Base-by-base conservation (phyloP, 2,329 filamentous ascomycete species). In the Neoascochyta sp. region DNA sequence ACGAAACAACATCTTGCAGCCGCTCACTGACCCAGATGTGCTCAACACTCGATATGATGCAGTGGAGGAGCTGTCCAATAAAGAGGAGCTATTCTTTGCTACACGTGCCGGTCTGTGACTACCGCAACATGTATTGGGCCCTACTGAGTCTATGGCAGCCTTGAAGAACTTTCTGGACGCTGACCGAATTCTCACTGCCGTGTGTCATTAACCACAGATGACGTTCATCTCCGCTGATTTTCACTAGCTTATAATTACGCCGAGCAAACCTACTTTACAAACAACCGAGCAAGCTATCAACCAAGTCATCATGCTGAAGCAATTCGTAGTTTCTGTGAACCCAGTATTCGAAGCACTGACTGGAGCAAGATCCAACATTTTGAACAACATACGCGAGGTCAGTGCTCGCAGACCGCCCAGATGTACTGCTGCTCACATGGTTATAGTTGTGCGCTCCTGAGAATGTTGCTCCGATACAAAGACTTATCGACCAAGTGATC, bases 1-100 rank as follows among this genome's bases (percentile, higher is more conserved):
- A 15, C 76, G 87, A 33, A 88, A 81, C 57, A 95, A 85, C 44
- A 81, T 98, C 17, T 66, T 96, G 2, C 92, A 98, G 52, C 92
- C 92, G 4, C 83, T 86, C 0, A 95, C 86, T 0, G 75, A 82
- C 31, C 63, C 74, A 3, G 68, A 73, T 3, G 82, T 85, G 9
- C 74, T 98, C 10, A 67, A 66, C 1, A 78, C 75, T 17, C 78
- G 92, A 3, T 90, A 88, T 42, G 83, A 92, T 51, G 87, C 89
- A 0, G 67, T 98, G 0, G 80, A 87, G 36, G 90, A 96, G 59
- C 64, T 98, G 12, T 80, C 81, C 1, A 76, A 73, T 1, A 88
- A 85, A 30, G 86, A 95, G 54, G 84, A 89, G 23, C 84, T 94
- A 74, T 94, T 95, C 62, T 78, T 77, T 27, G 76, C 80, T 27